A percentile compares a stretch with the other conserved stretches of the same genome.
Conservation (phyloP, 257 asterid species). For the Solanum ossicruentum region DNA sequence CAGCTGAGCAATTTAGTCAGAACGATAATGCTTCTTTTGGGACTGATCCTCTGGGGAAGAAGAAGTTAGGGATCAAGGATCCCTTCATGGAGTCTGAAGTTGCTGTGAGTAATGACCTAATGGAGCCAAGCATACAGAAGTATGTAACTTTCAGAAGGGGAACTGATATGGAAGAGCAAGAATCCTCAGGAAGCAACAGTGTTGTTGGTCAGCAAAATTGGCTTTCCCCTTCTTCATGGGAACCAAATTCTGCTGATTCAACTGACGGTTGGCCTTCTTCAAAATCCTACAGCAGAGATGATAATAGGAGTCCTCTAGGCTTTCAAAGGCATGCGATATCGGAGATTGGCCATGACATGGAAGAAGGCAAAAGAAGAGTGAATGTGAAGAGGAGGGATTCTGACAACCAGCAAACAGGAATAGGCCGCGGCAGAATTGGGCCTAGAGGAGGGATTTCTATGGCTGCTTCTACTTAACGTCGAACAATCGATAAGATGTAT, state of each 20-base stretch:
- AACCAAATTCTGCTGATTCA: slow-evolving; percentile 67
- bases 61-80: slow-evolving; percentile 20
- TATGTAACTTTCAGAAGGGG: slow-evolving; percentile 80
- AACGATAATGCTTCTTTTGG: slow-evolving; percentile 11
- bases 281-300: slow-evolving; percentile 29
- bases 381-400: slow-evolving; percentile 24
- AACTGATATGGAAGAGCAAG: slow-evolving; percentile 51
- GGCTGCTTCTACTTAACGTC: slow-evolving; percentile 2
- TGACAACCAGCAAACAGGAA: slow-evolving; percentile 31
- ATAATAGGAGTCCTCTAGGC: slow-evolving; percentile 19
- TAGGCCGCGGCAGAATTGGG: slow-evolving; percentile 31
- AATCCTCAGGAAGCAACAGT: slow-evolving; percentile 84
- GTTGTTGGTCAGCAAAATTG: slow-evolving; percentile 37
- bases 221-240: slow-evolving; percentile 60
- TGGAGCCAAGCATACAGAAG: slow-evolving; percentile 76
- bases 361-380: slow-evolving; percentile 19
- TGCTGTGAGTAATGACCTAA: slow-evolving; percentile 44
- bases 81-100: slow-evolving; percentile 67
- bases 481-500: neutral
- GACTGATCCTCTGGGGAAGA: slow-evolving; percentile 11
- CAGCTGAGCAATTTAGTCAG: slow-evolving; percentile 14
- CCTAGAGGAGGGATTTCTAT: slow-evolving; percentile 15
- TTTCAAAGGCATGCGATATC: slow-evolving; percentile 23
- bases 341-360: slow-evolving; percentile 13
- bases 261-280: slow-evolving; percentile 50